Evolutionary conservation across 2,329 filamentous ascomycete species (phyloP), one percentile per base, ranked within the genome.

Genomic region (Hypoxylon sp.): DNA sequence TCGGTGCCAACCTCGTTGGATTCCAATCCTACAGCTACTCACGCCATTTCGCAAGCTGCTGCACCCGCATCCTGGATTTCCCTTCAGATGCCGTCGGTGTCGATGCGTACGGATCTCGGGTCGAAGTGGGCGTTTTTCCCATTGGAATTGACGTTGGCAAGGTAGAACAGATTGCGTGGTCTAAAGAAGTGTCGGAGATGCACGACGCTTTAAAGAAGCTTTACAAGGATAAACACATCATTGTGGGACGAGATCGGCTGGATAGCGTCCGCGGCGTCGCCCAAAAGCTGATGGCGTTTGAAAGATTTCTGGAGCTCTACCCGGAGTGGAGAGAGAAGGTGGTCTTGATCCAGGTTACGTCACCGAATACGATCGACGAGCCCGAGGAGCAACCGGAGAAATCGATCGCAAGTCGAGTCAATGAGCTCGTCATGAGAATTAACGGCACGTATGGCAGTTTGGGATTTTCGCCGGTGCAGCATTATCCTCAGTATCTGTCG

Each of bases 1-100:
- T 98, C 43, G 94, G 94, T 17, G 88, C 94, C 58, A 97, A 97
- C 77, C 89, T 98, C 81, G 88, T 98, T 66, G 94, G 93, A 0
- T 97, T 98, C 80, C 94, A 98, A 78, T 95, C 93, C 6, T 95
- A 93, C 80, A 95, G 93, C 77, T 98, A 97, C 78, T 94, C 94
- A 13, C 89, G 94, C 22, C 94, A 98, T 77, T 98, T 98, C 76
- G 88, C 93, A 37, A 97, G 93, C 68, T 97, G 94, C 79, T 97
- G 94, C 79, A 96, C 93, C 1, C 88, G 94, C 24, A 91, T 97
- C 50, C 84, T 97, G 6, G 91, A 92, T n/a, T 97, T 97, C 73
- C 91, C 93, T 47, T 96, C 93, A 0, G 93, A 94, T 62, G 88
- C 88, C 1, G 88, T 90, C 3, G 93, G 94, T 5, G 92, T 97